Percentiles rank a stretch among this genome's conserved stretches.
Evolutionary conservation across 129 eudicot species (phyloP).

Genomic region (Arctium lappa): DNA sequence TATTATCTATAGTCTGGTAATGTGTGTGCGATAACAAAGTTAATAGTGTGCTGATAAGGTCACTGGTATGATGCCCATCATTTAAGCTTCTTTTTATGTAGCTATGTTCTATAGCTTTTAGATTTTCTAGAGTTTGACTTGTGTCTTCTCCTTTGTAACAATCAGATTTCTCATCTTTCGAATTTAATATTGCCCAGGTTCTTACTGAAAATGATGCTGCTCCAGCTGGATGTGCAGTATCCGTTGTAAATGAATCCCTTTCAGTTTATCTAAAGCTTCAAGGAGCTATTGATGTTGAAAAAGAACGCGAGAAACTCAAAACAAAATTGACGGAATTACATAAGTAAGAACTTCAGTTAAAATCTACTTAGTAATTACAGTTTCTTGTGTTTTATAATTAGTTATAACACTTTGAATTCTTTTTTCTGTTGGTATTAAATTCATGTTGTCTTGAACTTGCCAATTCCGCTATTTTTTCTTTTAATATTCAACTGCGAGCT

Average conservation of each 20-base stretch:
- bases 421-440: background rate
- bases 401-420: background rate
- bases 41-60: no score
- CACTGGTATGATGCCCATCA: no score
- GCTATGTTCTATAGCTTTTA: no score
- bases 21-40: no score
- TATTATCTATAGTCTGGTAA: no score
- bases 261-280: conserved; percentile 65
- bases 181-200: conserved; percentile 50
- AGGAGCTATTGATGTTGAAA: conserved; percentile 64
- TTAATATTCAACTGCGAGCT: no score
- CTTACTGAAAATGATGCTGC: conserved; percentile 55
- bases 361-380: background rate
- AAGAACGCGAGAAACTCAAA: conserved; percentile 73
- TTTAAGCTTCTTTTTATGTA: no score
- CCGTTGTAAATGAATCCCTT: conserved; percentile 71
- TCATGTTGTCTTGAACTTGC: background rate
- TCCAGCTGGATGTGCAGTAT: conserved; percentile 64
- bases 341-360: conserved; percentile 41
- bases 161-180: background rate
- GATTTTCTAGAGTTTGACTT: background rate
- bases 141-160: background rate
- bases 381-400: background rate
- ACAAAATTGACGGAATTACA: conserved; percentile 61
- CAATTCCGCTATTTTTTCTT: background rate